Evolutionary conservation across 2,329 filamentous ascomycete genomes (phyloP).

Genomic region (Aureobasidium vineae): DNA sequence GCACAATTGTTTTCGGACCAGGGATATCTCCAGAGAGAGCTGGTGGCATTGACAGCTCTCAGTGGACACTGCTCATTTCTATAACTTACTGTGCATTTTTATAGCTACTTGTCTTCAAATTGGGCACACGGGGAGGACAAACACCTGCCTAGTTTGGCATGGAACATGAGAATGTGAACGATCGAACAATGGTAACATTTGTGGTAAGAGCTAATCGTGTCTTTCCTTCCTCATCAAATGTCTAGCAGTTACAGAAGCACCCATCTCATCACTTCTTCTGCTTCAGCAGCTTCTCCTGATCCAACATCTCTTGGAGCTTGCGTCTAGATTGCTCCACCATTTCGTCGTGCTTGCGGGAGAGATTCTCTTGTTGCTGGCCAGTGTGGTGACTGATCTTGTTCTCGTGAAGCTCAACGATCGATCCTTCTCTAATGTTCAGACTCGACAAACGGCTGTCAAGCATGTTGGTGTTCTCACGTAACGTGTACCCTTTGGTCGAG

Average conservation of each 20-base stretch:
- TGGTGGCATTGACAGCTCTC: background rate
- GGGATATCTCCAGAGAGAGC: background rate
- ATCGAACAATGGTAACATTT: background rate
- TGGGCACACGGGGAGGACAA: background rate
- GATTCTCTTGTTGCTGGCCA: background rate
- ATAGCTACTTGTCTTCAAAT: background rate
- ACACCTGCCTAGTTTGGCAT: background rate
- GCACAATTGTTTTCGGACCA: background rate
- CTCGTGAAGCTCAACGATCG: background rate
- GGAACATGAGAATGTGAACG: background rate
- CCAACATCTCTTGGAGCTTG: constrained; percentile 10
- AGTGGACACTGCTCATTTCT: background rate
- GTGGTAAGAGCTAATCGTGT: background rate
- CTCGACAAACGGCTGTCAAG: background rate
- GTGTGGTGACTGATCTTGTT: background rate
- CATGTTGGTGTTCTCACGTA: background rate
- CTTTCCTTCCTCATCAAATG: background rate
- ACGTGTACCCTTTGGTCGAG: background rate
- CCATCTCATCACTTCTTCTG: constrained; percentile 2
- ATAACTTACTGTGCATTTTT: background rate
- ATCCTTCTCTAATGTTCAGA: background rate
- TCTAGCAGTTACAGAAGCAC: background rate
- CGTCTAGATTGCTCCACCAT: constrained; percentile 11
- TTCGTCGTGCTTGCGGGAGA: background rate
- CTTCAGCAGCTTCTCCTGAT: constrained; percentile 17